These are phyloP conservation scores for Manihot esculenta DNA, from an alignment of 441 rosid species.

Conservation along the genomic window DNA sequence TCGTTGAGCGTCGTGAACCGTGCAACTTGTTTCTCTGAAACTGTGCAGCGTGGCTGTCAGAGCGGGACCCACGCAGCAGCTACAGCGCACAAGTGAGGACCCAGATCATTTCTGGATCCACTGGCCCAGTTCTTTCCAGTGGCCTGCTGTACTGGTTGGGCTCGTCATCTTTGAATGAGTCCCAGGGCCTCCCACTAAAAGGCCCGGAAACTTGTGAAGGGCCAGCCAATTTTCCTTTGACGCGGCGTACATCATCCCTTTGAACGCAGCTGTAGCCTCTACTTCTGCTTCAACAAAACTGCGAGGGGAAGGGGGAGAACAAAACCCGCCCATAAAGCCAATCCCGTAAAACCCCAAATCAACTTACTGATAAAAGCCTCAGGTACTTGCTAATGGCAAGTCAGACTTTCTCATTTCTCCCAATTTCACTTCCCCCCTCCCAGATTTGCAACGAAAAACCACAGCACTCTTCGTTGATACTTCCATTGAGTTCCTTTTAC, in stretches of 20 bases:
- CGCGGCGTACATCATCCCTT: background rate
- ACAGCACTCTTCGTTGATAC: constrained; percentile 19
- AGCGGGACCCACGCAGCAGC: background rate
- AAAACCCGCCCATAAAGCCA: background rate
- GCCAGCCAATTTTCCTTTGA: no score
- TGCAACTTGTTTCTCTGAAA: background rate
- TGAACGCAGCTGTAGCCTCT: background rate
- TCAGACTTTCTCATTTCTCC: constrained; percentile 43
- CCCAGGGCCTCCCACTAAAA: no score
- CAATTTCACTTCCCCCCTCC: constrained; percentile 36
- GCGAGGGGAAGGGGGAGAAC: background rate
- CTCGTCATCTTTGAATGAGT: no score
- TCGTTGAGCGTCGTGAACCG: background rate
- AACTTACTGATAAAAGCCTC: background rate
- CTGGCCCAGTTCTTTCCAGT: no score
- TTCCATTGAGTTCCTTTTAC: constrained; percentile 34
- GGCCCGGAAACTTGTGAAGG: no score
- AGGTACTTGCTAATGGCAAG: constrained; percentile 46
- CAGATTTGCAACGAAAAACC: constrained; percentile 26
- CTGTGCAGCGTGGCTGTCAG: background rate
- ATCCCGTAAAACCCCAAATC: background rate
- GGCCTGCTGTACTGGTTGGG: no score
- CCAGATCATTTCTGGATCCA: background rate
- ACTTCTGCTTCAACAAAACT: background rate
- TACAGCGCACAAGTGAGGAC: background rate